Conservation (phyloP, 2,329 filamentous ascomycete genomes). For the Fusarium robinianum region DNA sequence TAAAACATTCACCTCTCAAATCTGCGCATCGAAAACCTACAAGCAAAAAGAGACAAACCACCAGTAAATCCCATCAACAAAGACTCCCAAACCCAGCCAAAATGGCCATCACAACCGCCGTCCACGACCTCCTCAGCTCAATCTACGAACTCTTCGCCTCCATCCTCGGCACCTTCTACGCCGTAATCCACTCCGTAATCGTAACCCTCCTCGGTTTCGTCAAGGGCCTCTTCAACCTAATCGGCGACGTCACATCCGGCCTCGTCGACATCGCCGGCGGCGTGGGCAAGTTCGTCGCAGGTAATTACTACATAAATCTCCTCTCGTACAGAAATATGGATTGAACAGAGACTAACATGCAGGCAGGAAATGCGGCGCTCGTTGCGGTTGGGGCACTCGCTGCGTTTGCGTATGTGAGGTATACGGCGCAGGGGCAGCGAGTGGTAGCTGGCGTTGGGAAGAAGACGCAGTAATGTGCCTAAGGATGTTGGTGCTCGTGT, state of each 20-base stretch:
- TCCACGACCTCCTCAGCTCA: conserved; percentile 47
- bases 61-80: not conserved
- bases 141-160: conserved; percentile 49
- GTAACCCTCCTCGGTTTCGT: conserved; percentile 44
- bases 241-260: conserved; percentile 43
- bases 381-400: conserved; percentile 41
- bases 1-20: not conserved
- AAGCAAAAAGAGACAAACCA: not conserved
- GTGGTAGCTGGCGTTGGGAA: conserved; percentile 33
- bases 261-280: conserved; percentile 45
- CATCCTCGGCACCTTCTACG: conserved; percentile 42
- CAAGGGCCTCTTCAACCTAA: conserved; percentile 43
- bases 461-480: conserved; percentile 38
- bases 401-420: conserved; percentile 42
- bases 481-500: too few relatives aligned
- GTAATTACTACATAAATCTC: too few relatives aligned
- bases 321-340: too few relatives aligned
- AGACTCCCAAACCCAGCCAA: conserved; percentile 10
- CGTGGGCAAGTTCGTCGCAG: conserved; percentile 45
- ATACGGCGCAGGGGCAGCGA: conserved; percentile 39
- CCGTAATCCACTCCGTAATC: conserved; percentile 42
- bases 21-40: too few relatives aligned
- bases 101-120: conserved; percentile 44
- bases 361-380: conserved; percentile 45
- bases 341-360: too few relatives aligned